Evolutionary conservation across 106 monocot genomes (phyloP), one percentile per base, ranked within the genome.

Genomic region (Apostasia shenzhenica): DNA sequence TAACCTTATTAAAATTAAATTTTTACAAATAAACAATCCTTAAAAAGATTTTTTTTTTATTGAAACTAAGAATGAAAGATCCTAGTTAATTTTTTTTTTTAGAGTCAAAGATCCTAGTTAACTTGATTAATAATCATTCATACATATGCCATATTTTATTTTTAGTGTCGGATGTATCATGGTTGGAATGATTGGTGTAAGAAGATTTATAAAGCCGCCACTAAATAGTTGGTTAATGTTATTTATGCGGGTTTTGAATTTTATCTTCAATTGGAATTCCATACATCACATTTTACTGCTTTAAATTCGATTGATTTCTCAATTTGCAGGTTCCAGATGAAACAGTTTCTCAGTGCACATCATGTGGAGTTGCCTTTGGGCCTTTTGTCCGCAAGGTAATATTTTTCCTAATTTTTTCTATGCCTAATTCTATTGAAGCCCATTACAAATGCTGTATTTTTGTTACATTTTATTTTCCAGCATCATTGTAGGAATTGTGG

Each of bases 401-500:
- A 14, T 37, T 57, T 75, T 45, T 45, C 12, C 26, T 6, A 39
- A 53, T 2, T 55, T 41, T 51, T 66, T 6, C 38, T 57, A 42
- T 42, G 55, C n/a, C 12, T 63, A 2, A 13, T 5, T 1, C 63
- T 45, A 68, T 75, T 73, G 53, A 3, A 46, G 38, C 4, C 61
- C 1, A 13, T 76, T 59, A 77, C 50, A 57, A 26, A 26, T 26
- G 26, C 66, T 38, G 5, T 57, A 13, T 10, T 43, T 43, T 6
- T 12, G 4, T 43, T 63, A n/a, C 8, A 38, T 55, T 57, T 0
- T 12, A 38, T 56, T 38, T 60, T 76, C 77, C 85, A 94, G 94
- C 94, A 94, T 79, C 94, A 94, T 61, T 94, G 94, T 67, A 76
- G 94, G 69, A 94, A 91, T 63, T 94, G 94, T 81, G 94, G 94